Base-by-base conservation (phyloP, 2,329 filamentous ascomycete species). In the Aspergillus spinulosporus region DNA sequence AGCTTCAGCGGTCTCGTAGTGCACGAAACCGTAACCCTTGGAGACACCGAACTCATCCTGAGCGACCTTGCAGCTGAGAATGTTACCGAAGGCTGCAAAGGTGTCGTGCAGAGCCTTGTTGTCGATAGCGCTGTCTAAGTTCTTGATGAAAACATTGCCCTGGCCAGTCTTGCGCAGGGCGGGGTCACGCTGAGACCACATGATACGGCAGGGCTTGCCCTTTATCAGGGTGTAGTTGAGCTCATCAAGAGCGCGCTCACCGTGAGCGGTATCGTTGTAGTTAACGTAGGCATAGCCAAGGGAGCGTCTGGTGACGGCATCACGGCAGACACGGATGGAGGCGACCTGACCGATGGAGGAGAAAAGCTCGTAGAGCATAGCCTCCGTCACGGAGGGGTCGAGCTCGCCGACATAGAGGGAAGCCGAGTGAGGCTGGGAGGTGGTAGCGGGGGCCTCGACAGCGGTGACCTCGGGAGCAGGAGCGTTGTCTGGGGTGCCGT, bases 121-220 rank as follows among this genome's bases (percentile, higher is more conserved):
- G 82, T 99, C 94, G 71, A 99, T 99, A 69, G 94, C 94, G 66
- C 88, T 88, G 77, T 99, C 94, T 65, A 99, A 84, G 82, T 99
- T 99, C 88, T 99, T 99, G 86, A 99, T 99, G 85, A 99, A 99
- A 70, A 99, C 93, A 74, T 99, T 99, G 76, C 94, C 94, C 81
- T 97, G 92, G 66, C 94, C 94, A 68, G 92, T 99, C 88, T 99
- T 99, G 82, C 94, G 94, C 70, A 99, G 88, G 75, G 93, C 93
- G 65, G 94, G 94, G 79, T 99, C 94, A 77, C 94, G 94, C 85
- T 99, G 94, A 64, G 94, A 99, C 94, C 94, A 99, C 94, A 99
- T 99, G 82, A 99, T 99, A 73, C 94, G 93, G 89, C 94, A 99
- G 59, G 94, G 93, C 74, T 90, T 92, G 70, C 92, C 92, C 86